Conservation (phyloP, 331 rosid genomes). For the Dryas integrifolia region DNA sequence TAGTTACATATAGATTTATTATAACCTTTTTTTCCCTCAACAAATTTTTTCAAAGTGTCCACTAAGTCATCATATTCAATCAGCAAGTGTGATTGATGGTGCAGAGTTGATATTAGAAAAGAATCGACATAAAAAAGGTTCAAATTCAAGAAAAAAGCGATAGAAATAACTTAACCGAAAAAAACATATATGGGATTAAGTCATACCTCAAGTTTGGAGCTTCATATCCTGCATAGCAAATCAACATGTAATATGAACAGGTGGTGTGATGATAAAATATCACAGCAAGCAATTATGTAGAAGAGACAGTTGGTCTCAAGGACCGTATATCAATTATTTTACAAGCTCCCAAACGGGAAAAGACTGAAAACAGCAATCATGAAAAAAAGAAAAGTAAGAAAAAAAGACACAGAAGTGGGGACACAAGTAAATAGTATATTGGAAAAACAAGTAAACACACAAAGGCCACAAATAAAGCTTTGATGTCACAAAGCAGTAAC, state of each 20-base stretch:
- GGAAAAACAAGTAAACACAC: background rate
- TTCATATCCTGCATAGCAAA: slow-evolving; percentile 28
- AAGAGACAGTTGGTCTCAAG: background rate
- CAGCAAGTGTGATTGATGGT: background rate
- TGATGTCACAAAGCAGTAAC: no score
- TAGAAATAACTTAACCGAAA: background rate
- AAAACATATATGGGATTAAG: background rate
- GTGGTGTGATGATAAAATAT: background rate
- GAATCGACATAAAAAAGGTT: background rate
- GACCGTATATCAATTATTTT: background rate
- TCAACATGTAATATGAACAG: background rate
- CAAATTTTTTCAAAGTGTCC: background rate
- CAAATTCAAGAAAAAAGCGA: background rate
- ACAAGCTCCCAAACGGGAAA: background rate
- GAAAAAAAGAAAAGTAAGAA: background rate
- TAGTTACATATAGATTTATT: background rate
- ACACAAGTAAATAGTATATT: no score
- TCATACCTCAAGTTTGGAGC: slow-evolving; percentile 34
- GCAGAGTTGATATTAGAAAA: background rate
- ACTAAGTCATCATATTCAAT: background rate
- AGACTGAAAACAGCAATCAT: background rate
- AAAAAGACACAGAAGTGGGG: background rate
- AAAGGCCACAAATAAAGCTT: no score
- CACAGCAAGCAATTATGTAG: background rate
- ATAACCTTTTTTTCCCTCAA: background rate